Evolutionary conservation across 2,329 filamentous ascomycete genomes (phyloP), one percentile per base, ranked within the genome.

Genomic region (Talaromyces sp.): DNA sequence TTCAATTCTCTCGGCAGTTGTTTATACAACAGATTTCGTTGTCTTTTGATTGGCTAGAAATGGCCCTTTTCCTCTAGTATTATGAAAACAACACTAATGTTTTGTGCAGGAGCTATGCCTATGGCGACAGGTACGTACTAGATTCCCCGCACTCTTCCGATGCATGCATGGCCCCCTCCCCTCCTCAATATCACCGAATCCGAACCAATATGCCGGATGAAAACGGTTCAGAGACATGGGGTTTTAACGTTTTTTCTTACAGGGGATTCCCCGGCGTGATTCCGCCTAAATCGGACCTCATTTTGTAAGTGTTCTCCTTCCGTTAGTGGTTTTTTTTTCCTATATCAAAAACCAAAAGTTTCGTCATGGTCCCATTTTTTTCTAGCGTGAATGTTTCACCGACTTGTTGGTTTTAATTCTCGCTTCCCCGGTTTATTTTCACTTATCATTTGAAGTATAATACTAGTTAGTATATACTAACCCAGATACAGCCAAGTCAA

Each of bases 221-320:
- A 27, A 47, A 47, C 23, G 44, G 10, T 4, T 18, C 18, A 36
- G 33, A 7, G 12, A 8, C 6, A 27, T 47, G 6, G 2, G 5
- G 18, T 47, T 18, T 47, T 27, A 14, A 27, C 18, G 3, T 47
- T 36, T 23, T 16, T 47, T 10, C 10, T 16, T 59, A 64, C 61
- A 92, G 90, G 68, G 92, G 91, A 61, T 95, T 93, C 81, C 86
- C 89, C 36, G 88, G 87, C 61, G 81, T 88, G 70, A 96, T 96
- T 65, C 92, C 92, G 64, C 77, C 87, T 44, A 85, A 89, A 69
- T 80, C 91, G n/a, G 86, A 83, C 67, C 83, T 96, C 65, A 84
- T 96, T 80, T 96, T 96, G 91, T 95, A 84, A 83, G 90, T 86
- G 23, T 23, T 28, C 40, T 61, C 56, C 23, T 62, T 28, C 34